Conservation (phyloP, 1,284 basidiomycete genomes). For the Malassezia brasiliensis region DNA sequence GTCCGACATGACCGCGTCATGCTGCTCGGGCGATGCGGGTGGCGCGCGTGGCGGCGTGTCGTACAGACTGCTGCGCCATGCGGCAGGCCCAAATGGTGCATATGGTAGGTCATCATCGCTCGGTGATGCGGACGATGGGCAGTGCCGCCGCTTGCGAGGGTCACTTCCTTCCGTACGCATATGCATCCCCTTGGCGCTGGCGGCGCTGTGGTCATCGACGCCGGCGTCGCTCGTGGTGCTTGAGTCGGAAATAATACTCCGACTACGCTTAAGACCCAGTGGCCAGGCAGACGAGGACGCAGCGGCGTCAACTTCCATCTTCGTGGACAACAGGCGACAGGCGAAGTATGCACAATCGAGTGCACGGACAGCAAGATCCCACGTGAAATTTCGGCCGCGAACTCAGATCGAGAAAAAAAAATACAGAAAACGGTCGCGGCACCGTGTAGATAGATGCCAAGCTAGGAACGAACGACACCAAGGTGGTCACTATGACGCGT, state of each 20-base stretch:
- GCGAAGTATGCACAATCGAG: not conserved
- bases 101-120: not conserved
- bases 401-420: no score
- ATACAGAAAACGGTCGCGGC: no score
- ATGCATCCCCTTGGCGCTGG: no score
- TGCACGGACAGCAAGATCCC: not conserved
- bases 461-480: no score
- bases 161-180: not conserved
- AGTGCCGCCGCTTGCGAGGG: not conserved
- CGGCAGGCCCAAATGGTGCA: no score
- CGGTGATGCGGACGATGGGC: not conserved
- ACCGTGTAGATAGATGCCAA: no score
- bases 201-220: not conserved
- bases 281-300: not conserved
- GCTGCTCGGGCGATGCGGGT: not conserved
- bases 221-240: conserved; percentile 3
- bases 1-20: not conserved
- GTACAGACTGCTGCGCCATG: no score
- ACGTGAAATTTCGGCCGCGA: not conserved
- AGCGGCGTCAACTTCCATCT: not conserved
- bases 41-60: not conserved
- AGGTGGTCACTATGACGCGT: no score
- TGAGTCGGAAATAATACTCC: not conserved
- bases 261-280: not conserved
- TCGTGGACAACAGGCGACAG: not conserved